Evolutionary conservation across 495 filamentous ascomycete genomes (phyloP).

Genomic region (Tuber umbilicatum): DNA sequence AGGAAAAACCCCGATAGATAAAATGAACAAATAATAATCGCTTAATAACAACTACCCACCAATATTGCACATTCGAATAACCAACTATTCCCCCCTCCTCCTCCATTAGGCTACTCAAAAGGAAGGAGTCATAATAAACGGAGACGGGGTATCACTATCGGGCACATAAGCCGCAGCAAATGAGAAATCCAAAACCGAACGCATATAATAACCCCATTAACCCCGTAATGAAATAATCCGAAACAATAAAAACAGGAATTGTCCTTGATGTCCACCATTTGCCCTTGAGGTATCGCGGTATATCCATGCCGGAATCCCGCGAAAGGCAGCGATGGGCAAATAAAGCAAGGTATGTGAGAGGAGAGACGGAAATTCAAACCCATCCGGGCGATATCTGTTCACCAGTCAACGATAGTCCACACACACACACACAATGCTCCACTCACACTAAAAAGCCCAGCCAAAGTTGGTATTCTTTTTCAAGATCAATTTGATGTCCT

Average conservation of each 20-base stretch:
- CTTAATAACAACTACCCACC: background rate
- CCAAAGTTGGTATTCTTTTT: conserved; percentile 5
- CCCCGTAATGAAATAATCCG: background rate
- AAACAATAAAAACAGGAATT: background rate
- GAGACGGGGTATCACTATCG: background rate
- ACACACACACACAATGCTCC: background rate
- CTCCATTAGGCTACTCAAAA: background rate
- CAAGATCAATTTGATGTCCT: background rate
- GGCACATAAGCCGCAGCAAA: background rate
- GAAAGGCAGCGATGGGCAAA: background rate
- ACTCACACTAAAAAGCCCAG: background rate
- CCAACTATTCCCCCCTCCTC: background rate
- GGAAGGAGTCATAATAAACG: background rate
- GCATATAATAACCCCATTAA: background rate
- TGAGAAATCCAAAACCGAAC: background rate
- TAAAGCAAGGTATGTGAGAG: background rate
- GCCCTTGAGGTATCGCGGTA: background rate
- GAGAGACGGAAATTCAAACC: background rate
- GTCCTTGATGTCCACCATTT: background rate
- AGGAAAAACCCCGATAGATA: background rate
- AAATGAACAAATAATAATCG: background rate
- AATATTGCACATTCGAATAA: background rate
- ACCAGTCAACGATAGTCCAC: background rate
- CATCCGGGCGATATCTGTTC: background rate
- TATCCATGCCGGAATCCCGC: background rate